phyloP scores from a whole-genome alignment of 306 rosid species.

The Alnus rubra region DNA sequence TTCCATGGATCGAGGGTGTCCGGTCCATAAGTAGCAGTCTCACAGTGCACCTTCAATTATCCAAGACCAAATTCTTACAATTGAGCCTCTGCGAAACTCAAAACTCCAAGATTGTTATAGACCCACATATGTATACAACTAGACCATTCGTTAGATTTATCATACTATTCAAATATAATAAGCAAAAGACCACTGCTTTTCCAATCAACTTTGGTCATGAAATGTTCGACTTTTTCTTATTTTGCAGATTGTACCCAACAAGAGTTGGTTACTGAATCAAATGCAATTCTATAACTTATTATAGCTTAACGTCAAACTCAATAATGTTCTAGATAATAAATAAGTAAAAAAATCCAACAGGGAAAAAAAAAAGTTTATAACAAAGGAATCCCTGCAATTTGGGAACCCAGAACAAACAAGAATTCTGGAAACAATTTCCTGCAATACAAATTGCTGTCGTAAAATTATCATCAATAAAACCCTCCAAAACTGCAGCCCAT shows the following conservation, averaged over 20 bases:
- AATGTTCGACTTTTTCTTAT: not conserved
- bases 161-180: not conserved
- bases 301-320: not conserved
- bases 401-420: not conserved
- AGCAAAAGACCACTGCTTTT: not conserved
- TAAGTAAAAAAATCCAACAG: not conserved
- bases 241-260: not conserved
- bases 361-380: not conserved
- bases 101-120: not conserved
- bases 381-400: not conserved
- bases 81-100: conserved; percentile 22
- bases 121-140: not conserved
- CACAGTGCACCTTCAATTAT: conserved; percentile 76
- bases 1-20: conserved; percentile 75
- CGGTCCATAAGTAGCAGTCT: conserved; percentile 66
- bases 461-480: not conserved
- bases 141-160: not conserved
- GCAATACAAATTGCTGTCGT: not conserved
- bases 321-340: not conserved
- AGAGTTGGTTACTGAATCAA: not conserved
- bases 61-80: conserved; percentile 27
- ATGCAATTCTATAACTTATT: not conserved
- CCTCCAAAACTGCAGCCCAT: not conserved
- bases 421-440: not conserved
- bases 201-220: not conserved